Base-by-base conservation (phyloP, 208 protist genomes). In the Leishmania gerbilli region DNA sequence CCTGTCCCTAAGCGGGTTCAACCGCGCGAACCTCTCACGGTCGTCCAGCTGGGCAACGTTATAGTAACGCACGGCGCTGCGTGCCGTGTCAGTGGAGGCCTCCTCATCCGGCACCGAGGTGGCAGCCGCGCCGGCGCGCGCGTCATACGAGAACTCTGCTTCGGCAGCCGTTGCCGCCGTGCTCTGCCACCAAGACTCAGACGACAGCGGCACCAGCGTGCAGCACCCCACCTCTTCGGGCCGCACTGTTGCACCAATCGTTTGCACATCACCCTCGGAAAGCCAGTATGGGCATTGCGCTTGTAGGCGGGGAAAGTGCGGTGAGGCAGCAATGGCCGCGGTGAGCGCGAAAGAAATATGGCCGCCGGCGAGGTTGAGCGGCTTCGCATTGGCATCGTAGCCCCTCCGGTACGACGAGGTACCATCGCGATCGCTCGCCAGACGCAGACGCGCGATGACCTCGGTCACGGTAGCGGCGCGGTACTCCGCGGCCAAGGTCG, bases 11-110 rank as follows among this genome's bases (percentile, higher is more conserved):
- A 64, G 1, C 9, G 34, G 31, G 11, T 24, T 7, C 69, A 87
- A 31, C 56, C 15, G 45, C 13, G 60, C 13, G 55, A 92, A 90
- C 53, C 82, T 83, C 19, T 67, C 49, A 0, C 62, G 76, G 67
- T 90, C 83, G 53, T 65, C 80, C 56, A 95, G 84, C 79, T 95
- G 92, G 45, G 71, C 67, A 8, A 90, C 74, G 75, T 93, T 95
- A 83, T 89, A 95, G 11, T 82, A 60, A 0, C 31, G 51, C 24
- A 24, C 27, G n/a, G 58, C 4, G 40, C 49, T 55, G 0, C 15
- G 71, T 24, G 3, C 45, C 42, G 24, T 2, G 15, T 27, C 47
- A 53, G 45, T 34, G n/a, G 71, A 49, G 47, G 71, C 47, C 47
- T 13, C 71, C 47, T 19, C 71, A 71, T n/a, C 40, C 5, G 21